Evolutionary conservation across 176 grass and related monocot genomes (phyloP).

Genomic region (Triticum urartu): DNA sequence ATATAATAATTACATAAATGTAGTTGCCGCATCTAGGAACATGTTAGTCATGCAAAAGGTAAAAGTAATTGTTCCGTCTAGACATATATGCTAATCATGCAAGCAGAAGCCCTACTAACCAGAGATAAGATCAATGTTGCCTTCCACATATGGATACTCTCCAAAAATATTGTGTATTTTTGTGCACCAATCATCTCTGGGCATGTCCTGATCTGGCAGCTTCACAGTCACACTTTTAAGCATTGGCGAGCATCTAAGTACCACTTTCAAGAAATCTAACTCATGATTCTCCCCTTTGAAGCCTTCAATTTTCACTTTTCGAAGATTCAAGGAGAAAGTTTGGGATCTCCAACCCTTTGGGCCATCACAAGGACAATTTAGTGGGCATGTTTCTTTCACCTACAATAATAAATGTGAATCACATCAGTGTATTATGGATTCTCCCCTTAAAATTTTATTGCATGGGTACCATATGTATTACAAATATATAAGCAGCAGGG

Average conservation of each 20-base stretch:
- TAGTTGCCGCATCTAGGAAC: no score
- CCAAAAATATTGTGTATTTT: not conserved
- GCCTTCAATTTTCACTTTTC: not conserved
- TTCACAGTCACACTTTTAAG: not conserved
- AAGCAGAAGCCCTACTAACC: not conserved
- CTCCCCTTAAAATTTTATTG: not conserved
- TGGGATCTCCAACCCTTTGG: not conserved
- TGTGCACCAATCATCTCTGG: not conserved
- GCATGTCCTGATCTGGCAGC: not conserved
- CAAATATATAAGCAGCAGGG: no score
- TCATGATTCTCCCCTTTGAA: not conserved
- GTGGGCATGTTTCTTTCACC: not conserved
- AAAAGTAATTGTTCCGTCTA: no score
- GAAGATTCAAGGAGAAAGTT: not conserved
- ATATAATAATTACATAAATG: not conserved
- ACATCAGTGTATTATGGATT: not conserved
- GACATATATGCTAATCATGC: no score
- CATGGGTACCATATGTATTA: no score
- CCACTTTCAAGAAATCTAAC: not conserved
- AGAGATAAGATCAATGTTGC: not conserved
- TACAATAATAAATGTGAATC: not conserved
- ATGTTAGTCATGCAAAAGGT: not conserved
- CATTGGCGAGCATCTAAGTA: not conserved
- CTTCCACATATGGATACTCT: not conserved
- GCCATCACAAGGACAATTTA: not conserved